A percentile compares a stretch with the other conserved stretches of the same genome.
These are phyloP conservation scores for Cornus florida DNA, from an alignment of 148 eudicot species.

Conservation along the genomic window DNA sequence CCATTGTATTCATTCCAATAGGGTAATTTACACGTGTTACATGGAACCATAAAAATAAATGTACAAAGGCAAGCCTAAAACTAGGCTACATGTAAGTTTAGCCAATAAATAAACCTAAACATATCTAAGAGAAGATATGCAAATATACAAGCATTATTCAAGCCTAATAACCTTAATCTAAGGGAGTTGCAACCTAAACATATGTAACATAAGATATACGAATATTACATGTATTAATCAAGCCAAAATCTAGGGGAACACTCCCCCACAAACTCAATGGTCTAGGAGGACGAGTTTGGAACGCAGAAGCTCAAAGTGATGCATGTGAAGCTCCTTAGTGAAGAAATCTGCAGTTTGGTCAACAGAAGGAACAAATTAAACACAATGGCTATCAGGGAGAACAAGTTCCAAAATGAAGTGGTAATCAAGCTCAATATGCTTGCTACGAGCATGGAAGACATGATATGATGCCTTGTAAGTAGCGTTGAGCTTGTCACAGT, in stretches of 20 bases:
- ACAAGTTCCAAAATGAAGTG: neutral
- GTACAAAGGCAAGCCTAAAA: neutral
- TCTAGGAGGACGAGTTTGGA: neutral
- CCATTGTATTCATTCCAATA: neutral
- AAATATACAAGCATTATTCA: no score
- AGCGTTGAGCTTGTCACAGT: neutral
- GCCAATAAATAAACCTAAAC: no score
- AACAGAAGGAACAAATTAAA: neutral
- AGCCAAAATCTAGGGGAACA: neutral
- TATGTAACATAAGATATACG: no score
- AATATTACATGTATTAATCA: no score
- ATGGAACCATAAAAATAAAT: neutral
- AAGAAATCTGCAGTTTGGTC: neutral
- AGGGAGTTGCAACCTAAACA: no score
- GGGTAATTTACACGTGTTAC: no score
- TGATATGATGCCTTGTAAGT: neutral
- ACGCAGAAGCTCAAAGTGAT: no score
- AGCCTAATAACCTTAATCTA: no score
- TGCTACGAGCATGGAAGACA: neutral
- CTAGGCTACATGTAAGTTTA: no score
- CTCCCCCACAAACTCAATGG: neutral
- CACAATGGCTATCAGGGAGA: neutral
- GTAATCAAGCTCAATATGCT: no score
- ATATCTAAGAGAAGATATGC: no score
- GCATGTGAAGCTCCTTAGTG: neutral